Evolutionary conservation across 2,329 filamentous ascomycete species (phyloP), one percentile per base, ranked within the genome.

Genomic region (Fusarium solani-melongenae): DNA sequence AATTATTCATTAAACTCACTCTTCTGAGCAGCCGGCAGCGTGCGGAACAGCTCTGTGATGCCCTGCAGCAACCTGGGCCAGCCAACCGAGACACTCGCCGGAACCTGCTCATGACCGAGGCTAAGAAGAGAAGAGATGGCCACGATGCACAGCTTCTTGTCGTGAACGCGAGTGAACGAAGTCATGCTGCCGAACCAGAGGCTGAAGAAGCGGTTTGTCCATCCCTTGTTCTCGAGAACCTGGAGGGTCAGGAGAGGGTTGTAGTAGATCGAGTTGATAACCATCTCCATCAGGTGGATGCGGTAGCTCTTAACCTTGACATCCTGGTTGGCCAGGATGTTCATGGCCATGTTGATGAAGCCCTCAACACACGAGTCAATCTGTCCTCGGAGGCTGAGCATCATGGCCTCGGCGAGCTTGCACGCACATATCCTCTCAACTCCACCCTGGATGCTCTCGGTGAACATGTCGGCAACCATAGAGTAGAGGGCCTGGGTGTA

Each of bases 191-290:
- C 94, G 83, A 99, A 99, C 96, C 96, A 99, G 67, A 97, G 86
- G 83, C 94, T 98, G 87, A 99, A 99, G 86, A 99, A 99, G 81
- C 97, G 97, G 85, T 98, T 98, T 8, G 96, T 98, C 96, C 95
- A 98, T 69, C 91, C 92, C 79, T 97, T 96, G 62, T 88, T 85
- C 85, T 99, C 96, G n/a, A 99, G 89, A 39, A 98, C 91, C 71
- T 95, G 92, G 24, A 99, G 89, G 27, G 95, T 90, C 68, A 98
- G 88, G 51, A 92, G 84, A 2, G 96, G 95, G 85, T 98, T 98
- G 88, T 99, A 99, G 88, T 98, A 97, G 78, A 98, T 95, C 64
- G 94, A 92, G 83, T 98, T 98, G 87, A 99, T 98, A 67, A 99
- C 92, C 92, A 99, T 97, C 85, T 99, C 96, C 93, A 99, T 97